Conservation (phyloP, 2,329 filamentous ascomycete genomes). For the Elsinoe arachidis region DNA sequence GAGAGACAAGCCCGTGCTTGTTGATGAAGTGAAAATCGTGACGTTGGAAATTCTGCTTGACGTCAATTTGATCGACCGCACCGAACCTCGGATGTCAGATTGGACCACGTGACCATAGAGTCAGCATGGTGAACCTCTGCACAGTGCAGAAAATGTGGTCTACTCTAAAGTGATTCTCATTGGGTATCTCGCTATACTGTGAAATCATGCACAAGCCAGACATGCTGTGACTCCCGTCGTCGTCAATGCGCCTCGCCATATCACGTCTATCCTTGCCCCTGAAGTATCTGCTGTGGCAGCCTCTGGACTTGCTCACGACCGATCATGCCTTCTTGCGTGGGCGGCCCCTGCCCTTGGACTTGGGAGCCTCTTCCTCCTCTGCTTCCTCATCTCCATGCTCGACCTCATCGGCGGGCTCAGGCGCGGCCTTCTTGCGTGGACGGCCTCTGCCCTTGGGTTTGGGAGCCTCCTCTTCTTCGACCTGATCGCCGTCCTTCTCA, state of each 20-base stretch:
- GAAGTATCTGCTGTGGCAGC: not conserved
- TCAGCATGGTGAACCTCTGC: not conserved
- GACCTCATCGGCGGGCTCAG: slow-evolving; percentile 1
- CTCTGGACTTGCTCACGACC: not conserved
- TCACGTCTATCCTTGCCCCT: not conserved
- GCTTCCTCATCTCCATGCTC: not conserved
- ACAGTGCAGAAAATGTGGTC: not conserved
- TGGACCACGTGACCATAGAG: not conserved
- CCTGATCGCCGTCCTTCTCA: slow-evolving; percentile 4
- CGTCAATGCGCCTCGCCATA: not conserved
- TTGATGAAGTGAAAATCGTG: slow-evolving; percentile 1
- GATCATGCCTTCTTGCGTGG: slow-evolving; percentile 15
- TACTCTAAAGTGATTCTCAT: not conserved
- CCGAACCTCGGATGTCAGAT: not conserved
- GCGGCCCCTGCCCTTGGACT: slow-evolving; percentile 11
- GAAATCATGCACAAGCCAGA: not conserved
- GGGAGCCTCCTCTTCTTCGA: not conserved
- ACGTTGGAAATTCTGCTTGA: slow-evolving; percentile 5
- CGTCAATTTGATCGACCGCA: slow-evolving; percentile 1
- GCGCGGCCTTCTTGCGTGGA: slow-evolving; percentile 1
- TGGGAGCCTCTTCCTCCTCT: slow-evolving; percentile 13
- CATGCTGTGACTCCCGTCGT: not conserved
- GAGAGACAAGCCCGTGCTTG: not conserved
- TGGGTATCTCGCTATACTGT: not conserved
- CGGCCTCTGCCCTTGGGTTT: too few species aligned